Percentiles rank a stretch among this genome's conserved stretches.
Evolutionary conservation across 805 yeast species (phyloP).

Genomic region (Myxozyma neotropica): DNA sequence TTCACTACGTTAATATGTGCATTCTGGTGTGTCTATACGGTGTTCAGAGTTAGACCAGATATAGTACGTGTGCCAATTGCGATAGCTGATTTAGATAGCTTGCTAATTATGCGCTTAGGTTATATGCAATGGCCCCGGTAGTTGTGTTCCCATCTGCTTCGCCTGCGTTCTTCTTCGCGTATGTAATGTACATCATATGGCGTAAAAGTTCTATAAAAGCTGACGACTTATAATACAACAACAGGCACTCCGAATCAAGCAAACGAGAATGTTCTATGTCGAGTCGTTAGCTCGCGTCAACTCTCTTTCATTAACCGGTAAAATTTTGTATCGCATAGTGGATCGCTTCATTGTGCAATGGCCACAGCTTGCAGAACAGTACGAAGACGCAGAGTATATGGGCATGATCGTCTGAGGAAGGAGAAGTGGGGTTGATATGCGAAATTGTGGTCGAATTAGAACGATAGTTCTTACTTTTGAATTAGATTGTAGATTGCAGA

Average conservation of each 20-base stretch:
- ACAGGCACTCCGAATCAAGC: constrained; percentile 16
- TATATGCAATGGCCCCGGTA: constrained; percentile 79
- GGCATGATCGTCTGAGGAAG: constrained; percentile 67
- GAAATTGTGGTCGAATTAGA: background rate
- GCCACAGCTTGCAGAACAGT: constrained; percentile 58
- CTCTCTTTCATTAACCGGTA: constrained; percentile 74
- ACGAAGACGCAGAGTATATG: constrained; percentile 65
- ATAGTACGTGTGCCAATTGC: constrained; percentile 37
- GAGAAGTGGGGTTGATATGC: background rate
- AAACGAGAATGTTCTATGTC: constrained; percentile 69
- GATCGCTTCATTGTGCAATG: constrained; percentile 90
- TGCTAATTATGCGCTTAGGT: constrained; percentile 35
- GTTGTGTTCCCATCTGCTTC: constrained; percentile 69
- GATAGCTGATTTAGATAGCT: background rate
- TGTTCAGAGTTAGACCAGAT: constrained; percentile 44
- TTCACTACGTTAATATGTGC: constrained; percentile 50
- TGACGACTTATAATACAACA: background rate
- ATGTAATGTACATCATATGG: background rate
- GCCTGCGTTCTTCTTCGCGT: constrained; percentile 55
- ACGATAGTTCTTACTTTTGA: no score
- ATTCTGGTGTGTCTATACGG: constrained; percentile 39
- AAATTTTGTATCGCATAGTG: constrained; percentile 65
- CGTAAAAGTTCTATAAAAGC: constrained; percentile 6
- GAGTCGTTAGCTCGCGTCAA: constrained; percentile 87
- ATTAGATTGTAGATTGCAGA: no score